Evolutionary conservation across 163 green algal genomes (phyloP), one percentile per base, ranked within the genome.

Genomic region (Scenedesmus sp.): DNA sequence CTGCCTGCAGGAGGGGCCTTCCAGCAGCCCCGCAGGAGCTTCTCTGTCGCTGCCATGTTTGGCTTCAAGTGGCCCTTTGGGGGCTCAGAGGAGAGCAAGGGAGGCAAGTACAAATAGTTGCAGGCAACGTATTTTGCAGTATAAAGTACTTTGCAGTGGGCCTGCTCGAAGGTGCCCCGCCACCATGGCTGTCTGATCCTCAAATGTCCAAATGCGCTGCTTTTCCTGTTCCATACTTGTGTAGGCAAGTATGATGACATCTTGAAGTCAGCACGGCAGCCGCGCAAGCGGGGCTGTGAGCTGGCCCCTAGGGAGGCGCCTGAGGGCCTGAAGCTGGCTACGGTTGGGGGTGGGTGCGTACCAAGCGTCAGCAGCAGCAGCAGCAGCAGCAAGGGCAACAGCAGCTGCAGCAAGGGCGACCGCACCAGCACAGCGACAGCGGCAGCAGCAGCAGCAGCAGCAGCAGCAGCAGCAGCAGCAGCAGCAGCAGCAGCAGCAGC

Each of bases 261-360:
- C 1, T 13, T 93, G 1, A 91, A 88, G 73, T 62, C 77, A 13
- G 90, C 90, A 55, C 23, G 85, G 46, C 64, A 90, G 66, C 67
- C 90, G 10, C 88, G 88, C 23, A 84, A 77, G 64, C 84, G 83
- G 12, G 92, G 92, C 20, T 94, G 92, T 76, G 59, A 94, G 90
- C 59, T 95, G 20, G 94, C 92, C 2, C 92, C 94, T 0, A 94
- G 90, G 46, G 93, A 95, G 46, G 90, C 93, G 2, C 93, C 93
- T 9, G 70, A 87, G 34, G 94, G 94, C 9, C 73, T 94, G 34
- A 91, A 94, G 88, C 86, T 95, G 7, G 94, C 94, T 7, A 96
- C 94, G 4, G 95, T 96, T 83, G 94, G 86, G 16, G 94, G 94
- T 86, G 91, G 91, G 92, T 85, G 82, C 56, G 76, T 59, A 79